Evolutionary conservation across 75 land plant species (phyloP), one percentile per base, ranked within the genome.

Genomic region (Pinus taeda): DNA sequence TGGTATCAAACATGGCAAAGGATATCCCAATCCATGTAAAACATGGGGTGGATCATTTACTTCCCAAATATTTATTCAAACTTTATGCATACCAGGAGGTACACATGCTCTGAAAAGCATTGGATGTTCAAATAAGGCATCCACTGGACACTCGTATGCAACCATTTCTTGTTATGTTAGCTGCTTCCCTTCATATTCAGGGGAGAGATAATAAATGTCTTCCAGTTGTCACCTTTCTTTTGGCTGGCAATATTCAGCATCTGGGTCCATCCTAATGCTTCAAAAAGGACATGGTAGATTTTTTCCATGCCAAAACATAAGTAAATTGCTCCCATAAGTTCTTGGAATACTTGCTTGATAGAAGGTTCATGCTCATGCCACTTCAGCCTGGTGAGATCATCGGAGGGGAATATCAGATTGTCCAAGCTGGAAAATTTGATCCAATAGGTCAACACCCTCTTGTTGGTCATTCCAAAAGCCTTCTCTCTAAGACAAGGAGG

Each of bases 11-110:
- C 76, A 86, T 76, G 57, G 76, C 63, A 87, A 84, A 45, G 99
- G 99, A 63, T 96, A 96, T 57, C 95, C 93, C 18, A 96, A 73
- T 71, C 79, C 75, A n/a, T n/a, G n/a, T n/a, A n/a, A n/a, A n/a
- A n/a, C n/a, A n/a, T n/a, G n/a, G n/a, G n/a, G n/a, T n/a, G 67
- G 83, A 74, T 86, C 77, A 57, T 91, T 93, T 81, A 74, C 84
- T 69, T 94, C 99, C 99, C 99, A 96, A 39, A 93, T 61, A 76
- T 94, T 96, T 36, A 90, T 88, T 70, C 95, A 80, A 74, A 96
- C 93, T 3, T 93, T 85, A 77, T 96, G 93, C 89, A 96, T 92
- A 30, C 99, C 99, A 55, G 99, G 97, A 60, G 99, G 99, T 60
- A 96, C 99, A 78, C 99, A 96, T 79, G 97, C 99, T 83, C 97